Evolutionary conservation across 345 rosid species (phyloP), one percentile per base, ranked within the genome.

Genomic region (Jatropha curcas): DNA sequence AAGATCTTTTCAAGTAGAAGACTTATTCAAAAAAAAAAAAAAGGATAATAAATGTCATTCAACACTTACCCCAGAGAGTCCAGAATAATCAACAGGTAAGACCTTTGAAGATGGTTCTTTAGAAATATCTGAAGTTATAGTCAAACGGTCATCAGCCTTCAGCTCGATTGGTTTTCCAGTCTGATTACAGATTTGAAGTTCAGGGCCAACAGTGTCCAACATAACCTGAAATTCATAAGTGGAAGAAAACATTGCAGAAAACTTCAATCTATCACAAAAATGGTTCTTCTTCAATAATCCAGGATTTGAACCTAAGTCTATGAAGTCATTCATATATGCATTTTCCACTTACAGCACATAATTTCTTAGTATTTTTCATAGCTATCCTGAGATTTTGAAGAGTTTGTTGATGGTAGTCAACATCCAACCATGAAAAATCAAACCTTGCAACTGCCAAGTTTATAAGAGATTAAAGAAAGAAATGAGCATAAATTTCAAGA

Each of bases 371-470:
- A 60, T 60, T 82, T 73, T 56, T 78, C 73, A 60, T 70, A 20
- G 85, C 85, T 31, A 9, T 41, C 63, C 70, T 74, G 68, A 82
- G 51, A 73, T 82, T 82, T 43, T 82, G 79, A n/a, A 82, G 77
- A 33, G 85, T 82, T 61, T 82, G 76, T 71, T 82, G 80, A 69
- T 82, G 85, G 72, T 82, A 82, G 65, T 82, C 82, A 48, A 57
- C 82, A 71, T 78, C 78, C 28, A 72, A 56, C 80, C 82, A 82
- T 28, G 82, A 75, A 51, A 82, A 82, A 39, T 82, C 85, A 55
- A 82, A 82, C 56, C 85, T 65, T 5, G 82, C 82, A 52, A 70
- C 85, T 82, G 59, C 8, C 25, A 30, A 50, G 33, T 60, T 35
- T 39, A 19, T 31, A 71, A 52, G 10, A 31, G 11, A 4, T n/a